These are phyloP conservation scores for Orbilia blumenaviensis DNA, from an alignment of 2,329 filamentous ascomycete genomes.

Conservation along the genomic window DNA sequence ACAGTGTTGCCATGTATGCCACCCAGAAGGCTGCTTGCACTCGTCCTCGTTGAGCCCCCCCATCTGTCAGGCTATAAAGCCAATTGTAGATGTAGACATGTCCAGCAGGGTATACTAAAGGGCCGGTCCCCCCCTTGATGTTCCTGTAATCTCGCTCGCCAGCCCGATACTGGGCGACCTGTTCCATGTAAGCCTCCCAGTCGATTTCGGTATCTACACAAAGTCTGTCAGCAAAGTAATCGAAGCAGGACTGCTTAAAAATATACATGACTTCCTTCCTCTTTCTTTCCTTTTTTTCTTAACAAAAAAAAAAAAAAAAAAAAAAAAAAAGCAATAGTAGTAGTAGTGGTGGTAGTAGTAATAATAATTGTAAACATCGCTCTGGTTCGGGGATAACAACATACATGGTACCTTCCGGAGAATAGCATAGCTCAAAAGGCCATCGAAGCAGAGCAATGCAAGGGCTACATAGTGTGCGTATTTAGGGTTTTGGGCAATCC, in stretches of 20 bases:
- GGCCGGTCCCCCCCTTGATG: constrained; percentile 88
- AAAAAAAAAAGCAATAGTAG: too few species aligned
- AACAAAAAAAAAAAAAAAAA: too few species aligned
- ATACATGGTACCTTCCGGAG: constrained; percentile 41
- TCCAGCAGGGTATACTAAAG: constrained; percentile 90
- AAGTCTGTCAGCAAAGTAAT: not conserved
- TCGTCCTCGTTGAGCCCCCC: constrained; percentile 76
- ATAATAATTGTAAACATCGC: too few species aligned
- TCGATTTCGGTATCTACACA: constrained; percentile 91
- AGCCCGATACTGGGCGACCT: constrained; percentile 78
- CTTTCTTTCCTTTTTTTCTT: too few species aligned
- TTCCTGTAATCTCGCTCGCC: constrained; percentile 89
- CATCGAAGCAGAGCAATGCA: constrained; percentile 41
- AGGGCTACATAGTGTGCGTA: constrained; percentile 2
- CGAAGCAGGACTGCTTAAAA: too few species aligned
- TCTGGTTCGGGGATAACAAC: not conserved
- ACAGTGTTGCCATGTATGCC: constrained; percentile 79
- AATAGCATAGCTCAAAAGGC: constrained; percentile 37
- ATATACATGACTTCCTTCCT: too few species aligned
- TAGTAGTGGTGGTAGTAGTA: too few species aligned
- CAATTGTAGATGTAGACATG: constrained; percentile 90
- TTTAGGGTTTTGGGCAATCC: constrained; percentile 5
- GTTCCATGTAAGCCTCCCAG: constrained; percentile 97
- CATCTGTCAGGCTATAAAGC: constrained; percentile 79
- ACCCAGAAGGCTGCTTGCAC: constrained; percentile 86